Conservation (phyloP, 2,329 filamentous ascomycete genomes). For the Fusarium sp. region DNA sequence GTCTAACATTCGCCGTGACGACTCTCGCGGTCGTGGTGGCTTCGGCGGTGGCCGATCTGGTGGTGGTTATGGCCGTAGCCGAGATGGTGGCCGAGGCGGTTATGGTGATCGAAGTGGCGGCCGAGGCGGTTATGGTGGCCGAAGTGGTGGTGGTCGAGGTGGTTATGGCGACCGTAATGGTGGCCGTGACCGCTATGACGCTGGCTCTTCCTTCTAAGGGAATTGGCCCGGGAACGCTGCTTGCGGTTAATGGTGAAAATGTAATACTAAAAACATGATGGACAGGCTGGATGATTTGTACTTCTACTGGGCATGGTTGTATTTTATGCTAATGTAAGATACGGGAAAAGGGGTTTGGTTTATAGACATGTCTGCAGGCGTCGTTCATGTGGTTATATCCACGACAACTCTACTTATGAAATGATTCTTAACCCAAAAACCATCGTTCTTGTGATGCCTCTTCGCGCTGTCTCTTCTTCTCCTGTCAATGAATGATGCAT, state of each 20-base stretch:
- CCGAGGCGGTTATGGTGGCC: slow-evolving; percentile 26
- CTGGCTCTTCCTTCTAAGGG: slow-evolving; percentile 30
- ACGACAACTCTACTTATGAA: slow-evolving; percentile 51
- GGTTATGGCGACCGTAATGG: slow-evolving; percentile 39
- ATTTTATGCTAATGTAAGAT: slow-evolving; percentile 45
- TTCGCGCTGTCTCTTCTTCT: background rate
- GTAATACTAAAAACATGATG: slow-evolving; percentile 41
- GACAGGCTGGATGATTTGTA: slow-evolving; percentile 48
- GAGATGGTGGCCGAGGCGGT: slow-evolving; percentile 21
- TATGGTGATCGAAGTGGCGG: slow-evolving; percentile 34
- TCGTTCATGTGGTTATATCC: slow-evolving; percentile 41
- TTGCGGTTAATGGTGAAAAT: slow-evolving; percentile 30
- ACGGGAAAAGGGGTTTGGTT: slow-evolving; percentile 45
- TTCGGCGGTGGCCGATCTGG: slow-evolving; percentile 39
- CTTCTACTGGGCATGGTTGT: slow-evolving; percentile 48
- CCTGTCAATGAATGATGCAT: background rate
- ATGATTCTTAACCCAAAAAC: slow-evolving; percentile 35
- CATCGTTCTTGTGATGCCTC: background rate
- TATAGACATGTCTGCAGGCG: slow-evolving; percentile 47
- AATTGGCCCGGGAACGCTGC: background rate
- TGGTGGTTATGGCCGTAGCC: slow-evolving; percentile 3
- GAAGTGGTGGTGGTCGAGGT: slow-evolving; percentile 9
- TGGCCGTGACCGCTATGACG: slow-evolving; percentile 15
- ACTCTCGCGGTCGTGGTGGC: slow-evolving; percentile 20
- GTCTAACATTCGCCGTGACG: slow-evolving; percentile 48